Evolutionary conservation across 2,329 filamentous ascomycete genomes (phyloP).

Genomic region (Zasmidium angulare): DNA sequence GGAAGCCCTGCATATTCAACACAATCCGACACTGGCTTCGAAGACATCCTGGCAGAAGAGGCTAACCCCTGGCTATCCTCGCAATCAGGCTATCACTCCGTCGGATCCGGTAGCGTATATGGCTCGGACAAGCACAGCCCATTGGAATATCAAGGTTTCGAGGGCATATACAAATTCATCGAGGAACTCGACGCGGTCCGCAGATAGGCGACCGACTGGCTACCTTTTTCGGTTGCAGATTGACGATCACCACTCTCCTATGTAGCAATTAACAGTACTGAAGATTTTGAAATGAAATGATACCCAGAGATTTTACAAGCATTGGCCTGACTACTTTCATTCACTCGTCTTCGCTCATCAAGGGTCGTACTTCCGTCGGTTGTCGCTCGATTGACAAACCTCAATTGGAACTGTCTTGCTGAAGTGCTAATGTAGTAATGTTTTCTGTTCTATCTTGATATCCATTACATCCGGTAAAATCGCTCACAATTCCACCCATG

Average conservation of each 20-base stretch:
- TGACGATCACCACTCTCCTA: slow-evolving; percentile 25
- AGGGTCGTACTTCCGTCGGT: too few species aligned
- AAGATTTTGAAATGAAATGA: neutral
- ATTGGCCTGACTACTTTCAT: neutral
- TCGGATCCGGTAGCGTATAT: slow-evolving; percentile 51
- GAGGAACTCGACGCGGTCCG: slow-evolving; percentile 58
- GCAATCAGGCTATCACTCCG: slow-evolving; percentile 57
- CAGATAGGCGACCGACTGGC: slow-evolving; percentile 4
- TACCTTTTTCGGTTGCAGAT: slow-evolving; percentile 17
- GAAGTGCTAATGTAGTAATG: too few species aligned
- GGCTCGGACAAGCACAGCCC: slow-evolving; percentile 41
- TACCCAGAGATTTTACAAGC: neutral
- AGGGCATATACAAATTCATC: slow-evolving; percentile 66
- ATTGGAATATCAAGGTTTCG: slow-evolving; percentile 61
- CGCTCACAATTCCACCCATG: too few species aligned
- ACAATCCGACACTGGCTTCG: slow-evolving; percentile 32
- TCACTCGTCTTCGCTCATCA: too few species aligned
- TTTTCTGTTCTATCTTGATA: too few species aligned
- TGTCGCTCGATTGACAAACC: too few species aligned
- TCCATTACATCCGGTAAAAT: too few species aligned
- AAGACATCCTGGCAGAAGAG: slow-evolving; percentile 34
- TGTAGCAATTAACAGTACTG: slow-evolving; percentile 4
- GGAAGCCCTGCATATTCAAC: slow-evolving; percentile 38
- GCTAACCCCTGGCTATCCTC: slow-evolving; percentile 56
- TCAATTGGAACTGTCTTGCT: too few species aligned